Evolutionary conservation across 2,329 filamentous ascomycete genomes (phyloP).

Genomic region (Aureobasidium subglaciale): DNA sequence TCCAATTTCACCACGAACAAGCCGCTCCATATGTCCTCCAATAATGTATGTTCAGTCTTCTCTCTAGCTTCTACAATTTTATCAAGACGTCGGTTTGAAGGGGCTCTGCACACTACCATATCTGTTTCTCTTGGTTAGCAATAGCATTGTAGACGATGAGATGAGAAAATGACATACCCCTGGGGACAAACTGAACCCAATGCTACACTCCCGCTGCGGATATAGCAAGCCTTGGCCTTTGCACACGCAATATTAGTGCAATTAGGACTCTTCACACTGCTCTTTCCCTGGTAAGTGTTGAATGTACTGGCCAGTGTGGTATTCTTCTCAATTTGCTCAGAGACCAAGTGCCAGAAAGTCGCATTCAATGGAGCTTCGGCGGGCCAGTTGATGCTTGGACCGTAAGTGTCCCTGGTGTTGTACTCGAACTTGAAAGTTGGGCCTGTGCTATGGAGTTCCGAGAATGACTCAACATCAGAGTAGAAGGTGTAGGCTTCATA

Average conservation of each 20-base stretch:
- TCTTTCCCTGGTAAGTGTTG: constrained; percentile 48
- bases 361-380: constrained; percentile 47
- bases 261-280: constrained; percentile 43
- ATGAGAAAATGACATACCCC: constrained; percentile 30
- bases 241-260: constrained; percentile 47
- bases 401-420: constrained; percentile 45
- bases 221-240: constrained; percentile 52
- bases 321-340: constrained; percentile 50
- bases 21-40: too few species aligned
- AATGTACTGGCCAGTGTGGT: constrained; percentile 42
- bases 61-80: background rate
- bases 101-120: constrained; percentile 38
- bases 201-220: constrained; percentile 48
- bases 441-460: constrained; percentile 33
- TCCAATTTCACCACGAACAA: too few species aligned
- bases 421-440: constrained; percentile 47
- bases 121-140: background rate
- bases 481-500: constrained; percentile 50
- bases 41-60: background rate
- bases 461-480: constrained; percentile 43
- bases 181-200: constrained; percentile 47
- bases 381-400: constrained; percentile 39
- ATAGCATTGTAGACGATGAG: background rate
- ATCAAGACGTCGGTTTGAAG: constrained; percentile 21
- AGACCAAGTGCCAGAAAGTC: constrained; percentile 53